Base-by-base conservation (phyloP, 768 basidiomycete species). In the Trametes villosa region DNA sequence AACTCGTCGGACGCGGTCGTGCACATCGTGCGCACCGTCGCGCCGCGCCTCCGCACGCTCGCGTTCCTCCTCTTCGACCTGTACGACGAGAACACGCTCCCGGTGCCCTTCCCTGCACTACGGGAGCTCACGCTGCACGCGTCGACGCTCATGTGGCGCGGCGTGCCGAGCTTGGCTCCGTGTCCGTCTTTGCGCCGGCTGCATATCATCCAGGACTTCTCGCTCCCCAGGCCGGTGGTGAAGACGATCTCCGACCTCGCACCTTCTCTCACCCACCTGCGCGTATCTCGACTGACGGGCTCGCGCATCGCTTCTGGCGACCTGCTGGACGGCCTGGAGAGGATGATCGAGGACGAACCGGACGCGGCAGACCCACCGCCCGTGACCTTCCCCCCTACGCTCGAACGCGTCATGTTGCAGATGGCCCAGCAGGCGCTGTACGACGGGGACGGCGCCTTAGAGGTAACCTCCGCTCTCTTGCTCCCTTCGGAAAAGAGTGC, bases 31-130 rank as follows among this genome's bases (percentile, higher is more conserved):
- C 42, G n/a, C 2, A 11, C 15, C 30, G 42, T 34, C 42, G 53
- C 53, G 3, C 41, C 27, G 29, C 42, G 20, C 38, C 53, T 54
- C 18, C 41, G 53, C 42, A 54, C 53, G 41, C 40, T 44, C 53
- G 24, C 31, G 3, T 29, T 54, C 29, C 31, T 45, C 42, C 42
- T 54, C 29, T 54, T 54, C 29, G 53, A 45, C 20, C 38, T 38
- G 40, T 53, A 53, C 17, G n/a, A n/a, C n/a, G n/a, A 44, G n/a
- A 27, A 20, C 15, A 11, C 42, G 42, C 42, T 54, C 18, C 1
- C 53, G 9, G 22, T 54, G 53, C 20, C 42, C 24, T 46, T 54
- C 30, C 30, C 42, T 2, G 42, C 42, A 5, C 30, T 54, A 11
- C 27, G 24, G n/a, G 53, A 54, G 30, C 53, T 54, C 11, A 54